A percentile compares a stretch with the other conserved stretches of the same genome.
Evolutionary conservation across 495 filamentous ascomycete species (phyloP).

Genomic region (Tuber umbilicatum): DNA sequence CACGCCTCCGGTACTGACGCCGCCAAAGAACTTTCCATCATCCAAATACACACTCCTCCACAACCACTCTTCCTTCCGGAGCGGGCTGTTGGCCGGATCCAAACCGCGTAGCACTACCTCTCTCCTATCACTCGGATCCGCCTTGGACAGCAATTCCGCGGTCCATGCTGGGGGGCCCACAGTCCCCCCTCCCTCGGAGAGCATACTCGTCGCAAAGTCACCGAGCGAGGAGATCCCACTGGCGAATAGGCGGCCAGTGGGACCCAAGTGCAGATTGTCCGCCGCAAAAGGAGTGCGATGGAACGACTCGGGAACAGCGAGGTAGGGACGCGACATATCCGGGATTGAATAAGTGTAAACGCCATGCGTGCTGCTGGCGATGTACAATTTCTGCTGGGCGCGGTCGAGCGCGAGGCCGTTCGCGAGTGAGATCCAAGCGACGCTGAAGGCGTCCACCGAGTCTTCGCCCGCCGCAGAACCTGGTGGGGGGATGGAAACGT

Average conservation of each 20-base stretch:
- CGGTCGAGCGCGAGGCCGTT: slow-evolving; percentile 34
- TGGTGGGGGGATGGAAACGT: slow-evolving; percentile 16
- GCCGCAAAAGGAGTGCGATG: slow-evolving; percentile 25
- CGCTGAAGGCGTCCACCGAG: background rate
- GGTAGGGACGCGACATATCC: slow-evolving; percentile 13
- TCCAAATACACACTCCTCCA: slow-evolving; percentile 40
- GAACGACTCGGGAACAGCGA: slow-evolving; percentile 16
- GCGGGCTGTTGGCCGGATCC: slow-evolving; percentile 29
- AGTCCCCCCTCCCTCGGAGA: background rate
- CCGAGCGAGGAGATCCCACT: slow-evolving; percentile 10
- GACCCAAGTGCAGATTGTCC: slow-evolving; percentile 30
- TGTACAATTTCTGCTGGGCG: slow-evolving; percentile 10
- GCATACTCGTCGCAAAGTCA: slow-evolving; percentile 17
- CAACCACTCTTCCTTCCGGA: slow-evolving; percentile 33
- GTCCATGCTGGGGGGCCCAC: slow-evolving; percentile 21
- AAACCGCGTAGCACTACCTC: slow-evolving; percentile 26
- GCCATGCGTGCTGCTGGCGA: slow-evolving; percentile 21
- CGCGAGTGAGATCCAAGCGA: slow-evolving; percentile 24
- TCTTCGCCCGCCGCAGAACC: background rate
- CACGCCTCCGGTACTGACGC: slow-evolving; percentile 27
- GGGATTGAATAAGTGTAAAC: slow-evolving; percentile 26
- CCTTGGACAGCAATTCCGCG: slow-evolving; percentile 25
- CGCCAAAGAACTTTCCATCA: slow-evolving; percentile 34
- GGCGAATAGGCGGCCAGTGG: slow-evolving; percentile 15
- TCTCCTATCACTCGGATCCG: slow-evolving; percentile 16